These are phyloP conservation scores for Ichthyophthirius multifiliis DNA, from an alignment of 169 alveolate genomes.

Conservation along the genomic window DNA sequence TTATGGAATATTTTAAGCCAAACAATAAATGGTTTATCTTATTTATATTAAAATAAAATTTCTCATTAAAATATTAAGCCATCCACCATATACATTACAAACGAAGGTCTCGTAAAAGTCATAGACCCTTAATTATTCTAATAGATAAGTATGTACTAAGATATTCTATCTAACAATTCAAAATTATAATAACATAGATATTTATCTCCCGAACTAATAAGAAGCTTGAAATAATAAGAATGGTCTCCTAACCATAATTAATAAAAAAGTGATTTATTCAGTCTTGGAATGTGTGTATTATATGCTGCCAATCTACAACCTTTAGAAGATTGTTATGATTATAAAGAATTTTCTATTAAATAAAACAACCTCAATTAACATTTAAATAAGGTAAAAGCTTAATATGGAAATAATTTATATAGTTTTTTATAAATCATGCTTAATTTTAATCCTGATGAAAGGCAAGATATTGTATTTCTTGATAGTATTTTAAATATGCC, in stretches of 20 bases:
- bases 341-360: neutral
- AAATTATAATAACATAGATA: neutral
- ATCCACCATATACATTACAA: neutral
- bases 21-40: neutral
- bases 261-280: neutral
- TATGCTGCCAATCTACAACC: neutral
- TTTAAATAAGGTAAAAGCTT: neutral
- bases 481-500: too few species aligned
- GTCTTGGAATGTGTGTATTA: constrained; percentile 10
- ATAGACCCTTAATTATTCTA: neutral
- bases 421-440: neutral
- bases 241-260: neutral
- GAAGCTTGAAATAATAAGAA: neutral
- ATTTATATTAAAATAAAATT: neutral
- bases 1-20: constrained; percentile 6
- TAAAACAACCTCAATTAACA: neutral
- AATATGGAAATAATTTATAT: neutral
- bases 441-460: neutral
- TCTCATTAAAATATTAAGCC: neutral
- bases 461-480: neutral
- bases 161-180: neutral
- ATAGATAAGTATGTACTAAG: neutral
- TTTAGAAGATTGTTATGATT: neutral
- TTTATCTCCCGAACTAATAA: neutral
- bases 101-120: neutral